phyloP scores from a whole-genome alignment of 1,284 basidiomycete species.

The Leccinum griseonigrum region DNA sequence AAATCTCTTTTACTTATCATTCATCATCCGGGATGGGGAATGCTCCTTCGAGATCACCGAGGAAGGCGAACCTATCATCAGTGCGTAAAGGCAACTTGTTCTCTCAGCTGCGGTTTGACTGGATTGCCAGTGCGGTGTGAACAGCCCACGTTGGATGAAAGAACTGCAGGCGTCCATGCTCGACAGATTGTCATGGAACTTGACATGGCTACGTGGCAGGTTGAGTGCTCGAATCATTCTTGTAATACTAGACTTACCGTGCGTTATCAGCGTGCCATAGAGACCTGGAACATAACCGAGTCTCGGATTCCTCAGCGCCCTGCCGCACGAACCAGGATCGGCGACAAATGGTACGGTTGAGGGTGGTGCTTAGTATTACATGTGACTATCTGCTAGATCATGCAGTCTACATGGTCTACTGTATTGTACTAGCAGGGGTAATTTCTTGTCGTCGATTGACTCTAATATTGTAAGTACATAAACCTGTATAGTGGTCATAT shows the following conservation, averaged over 20 bases:
- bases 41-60: conserved; percentile 66
- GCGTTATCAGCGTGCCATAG: conserved; percentile 64
- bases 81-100: conserved; percentile 43
- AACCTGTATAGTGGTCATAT: background rate
- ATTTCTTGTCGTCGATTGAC: conserved; percentile 21
- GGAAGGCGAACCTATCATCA: conserved; percentile 70
- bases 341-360: conserved; percentile 68
- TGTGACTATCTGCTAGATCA: conserved; percentile 3
- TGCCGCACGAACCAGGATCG: conserved; percentile 50
- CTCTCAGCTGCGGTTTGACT: conserved; percentile 1
- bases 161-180: conserved; percentile 61
- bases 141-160: conserved; percentile 63
- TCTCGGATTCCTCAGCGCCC: conserved; percentile 66
- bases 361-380: background rate
- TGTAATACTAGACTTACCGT: background rate
- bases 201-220: conserved; percentile 81
- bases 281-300: conserved; percentile 73
- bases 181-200: conserved; percentile 86
- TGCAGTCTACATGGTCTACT: background rate
- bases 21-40: conserved; percentile 83
- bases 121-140: conserved; percentile 54
- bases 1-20: conserved; percentile 91
- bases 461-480: background rate
- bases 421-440: conserved; percentile 22
- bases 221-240: conserved; percentile 33